Conservation (phyloP, 139 green algal genomes). For the Micromonas commoda region DNA sequence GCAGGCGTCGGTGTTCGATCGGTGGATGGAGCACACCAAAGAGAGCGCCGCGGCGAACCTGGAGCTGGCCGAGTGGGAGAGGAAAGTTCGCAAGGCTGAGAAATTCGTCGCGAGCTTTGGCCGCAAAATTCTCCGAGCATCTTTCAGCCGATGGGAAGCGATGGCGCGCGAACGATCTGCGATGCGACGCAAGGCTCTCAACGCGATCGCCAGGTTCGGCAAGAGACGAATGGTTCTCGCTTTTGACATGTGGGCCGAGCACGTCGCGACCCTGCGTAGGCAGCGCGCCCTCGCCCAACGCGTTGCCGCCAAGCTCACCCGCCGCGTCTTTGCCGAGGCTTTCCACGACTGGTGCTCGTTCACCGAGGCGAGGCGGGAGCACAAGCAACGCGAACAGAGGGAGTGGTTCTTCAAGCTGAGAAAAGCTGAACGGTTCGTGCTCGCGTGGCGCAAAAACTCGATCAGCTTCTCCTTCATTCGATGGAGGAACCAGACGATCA, state of each 20-base stretch:
- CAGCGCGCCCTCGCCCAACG: neutral
- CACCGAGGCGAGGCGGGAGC: no score
- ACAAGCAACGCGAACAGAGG: no score
- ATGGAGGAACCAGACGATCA: neutral
- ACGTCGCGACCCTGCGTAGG: neutral
- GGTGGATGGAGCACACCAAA: no score
- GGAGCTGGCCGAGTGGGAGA: neutral
- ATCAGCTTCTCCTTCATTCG: neutral
- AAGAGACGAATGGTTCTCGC: neutral
- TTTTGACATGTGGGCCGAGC: neutral
- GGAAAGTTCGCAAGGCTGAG: neutral
- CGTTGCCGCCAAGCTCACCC: no score
- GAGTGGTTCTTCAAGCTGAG: no score
- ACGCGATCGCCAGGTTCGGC: neutral
- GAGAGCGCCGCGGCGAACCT: no score
- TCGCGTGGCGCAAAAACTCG: no score
- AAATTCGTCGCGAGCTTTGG: neutral
- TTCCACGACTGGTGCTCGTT: no score
- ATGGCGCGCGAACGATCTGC: neutral
- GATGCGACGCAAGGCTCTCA: neutral
- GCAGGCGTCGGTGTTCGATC: no score
- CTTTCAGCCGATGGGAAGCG: neutral
- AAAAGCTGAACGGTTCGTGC: no score
- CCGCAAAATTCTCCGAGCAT: neutral
- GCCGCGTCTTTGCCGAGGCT: no score